Conservation (phyloP, 2,329 filamentous ascomycete species). For the Ophiostoma sp. region DNA sequence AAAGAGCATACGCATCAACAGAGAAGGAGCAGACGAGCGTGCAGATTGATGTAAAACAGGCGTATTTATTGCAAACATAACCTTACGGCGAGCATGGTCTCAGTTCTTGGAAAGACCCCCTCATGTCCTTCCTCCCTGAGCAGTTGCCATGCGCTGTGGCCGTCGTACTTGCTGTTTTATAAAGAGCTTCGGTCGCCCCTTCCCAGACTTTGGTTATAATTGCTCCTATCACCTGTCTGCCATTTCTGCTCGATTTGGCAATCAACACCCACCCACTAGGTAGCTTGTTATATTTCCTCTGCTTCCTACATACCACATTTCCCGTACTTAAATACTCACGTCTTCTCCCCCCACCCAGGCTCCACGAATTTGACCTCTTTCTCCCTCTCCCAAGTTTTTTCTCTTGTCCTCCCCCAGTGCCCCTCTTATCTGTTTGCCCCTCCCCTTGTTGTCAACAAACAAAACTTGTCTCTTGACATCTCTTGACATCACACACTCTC, state of each 20-base stretch:
- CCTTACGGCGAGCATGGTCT: conserved; percentile 1
- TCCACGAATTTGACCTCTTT: conserved; percentile 19
- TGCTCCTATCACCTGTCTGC: not conserved
- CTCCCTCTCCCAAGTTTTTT: conserved; percentile 20
- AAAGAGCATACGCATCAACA: not conserved
- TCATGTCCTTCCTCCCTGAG: conserved; percentile 9
- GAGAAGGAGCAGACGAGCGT: not conserved
- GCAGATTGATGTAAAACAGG: not conserved
- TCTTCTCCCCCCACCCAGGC: conserved; percentile 17
- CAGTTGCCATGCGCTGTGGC: not conserved
- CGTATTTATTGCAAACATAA: conserved; percentile 6
- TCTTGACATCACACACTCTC: not conserved
- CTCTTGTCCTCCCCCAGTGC: conserved; percentile 20
- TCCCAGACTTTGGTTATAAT: not conserved
- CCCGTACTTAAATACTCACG: conserved; percentile 11
- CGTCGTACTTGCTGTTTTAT: not conserved
- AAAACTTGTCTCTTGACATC: conserved; percentile 4
- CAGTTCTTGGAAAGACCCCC: conserved; percentile 18
- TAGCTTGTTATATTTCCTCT: not conserved
- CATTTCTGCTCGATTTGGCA: conserved; percentile 6
- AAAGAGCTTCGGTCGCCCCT: conserved; percentile 13
- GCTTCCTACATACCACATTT: not conserved
- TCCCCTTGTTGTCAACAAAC: conserved; percentile 22
- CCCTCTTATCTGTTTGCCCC: conserved; percentile 22
- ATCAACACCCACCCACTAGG: conserved; percentile 8